These are phyloP conservation scores for Picea abies DNA, from an alignment of 83 land plant species.

Conservation along the genomic window DNA sequence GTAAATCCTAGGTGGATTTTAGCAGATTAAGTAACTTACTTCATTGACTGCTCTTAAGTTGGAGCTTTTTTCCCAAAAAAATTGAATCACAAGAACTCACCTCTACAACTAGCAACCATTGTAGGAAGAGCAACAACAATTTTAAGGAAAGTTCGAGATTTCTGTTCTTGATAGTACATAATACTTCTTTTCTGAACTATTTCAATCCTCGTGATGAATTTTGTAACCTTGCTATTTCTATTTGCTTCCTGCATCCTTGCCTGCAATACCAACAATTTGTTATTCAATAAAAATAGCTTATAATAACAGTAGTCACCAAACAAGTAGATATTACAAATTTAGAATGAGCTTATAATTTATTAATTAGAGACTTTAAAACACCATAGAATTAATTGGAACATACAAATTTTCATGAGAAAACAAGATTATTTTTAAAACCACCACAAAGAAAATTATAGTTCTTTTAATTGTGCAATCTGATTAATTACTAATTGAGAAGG, in stretches of 20 bases:
- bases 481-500: not conserved
- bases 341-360: not conserved
- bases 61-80: no score
- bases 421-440: not conserved
- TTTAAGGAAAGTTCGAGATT: conserved; percentile 74
- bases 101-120: conserved; percentile 95
- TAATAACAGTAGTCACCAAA: not conserved
- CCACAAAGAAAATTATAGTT: not conserved
- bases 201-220: conserved; percentile 68
- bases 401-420: not conserved
- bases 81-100: conserved; percentile 29
- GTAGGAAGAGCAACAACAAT: conserved; percentile 94
- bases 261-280: conserved; percentile 31
- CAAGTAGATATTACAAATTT: no score
- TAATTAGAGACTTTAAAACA: not conserved
- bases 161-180: conserved; percentile 88
- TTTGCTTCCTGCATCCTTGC: conserved; percentile 81
- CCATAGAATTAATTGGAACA: not conserved
- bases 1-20: no score
- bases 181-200: conserved; percentile 87
- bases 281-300: not conserved
- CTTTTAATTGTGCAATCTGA: not conserved
- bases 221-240: conserved; percentile 69
- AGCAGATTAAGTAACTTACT: no score
- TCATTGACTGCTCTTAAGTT: no score